These are phyloP conservation scores for Aegilops bicornis DNA, from an alignment of 176 grass and related monocot genomes.

Conservation along the genomic window DNA sequence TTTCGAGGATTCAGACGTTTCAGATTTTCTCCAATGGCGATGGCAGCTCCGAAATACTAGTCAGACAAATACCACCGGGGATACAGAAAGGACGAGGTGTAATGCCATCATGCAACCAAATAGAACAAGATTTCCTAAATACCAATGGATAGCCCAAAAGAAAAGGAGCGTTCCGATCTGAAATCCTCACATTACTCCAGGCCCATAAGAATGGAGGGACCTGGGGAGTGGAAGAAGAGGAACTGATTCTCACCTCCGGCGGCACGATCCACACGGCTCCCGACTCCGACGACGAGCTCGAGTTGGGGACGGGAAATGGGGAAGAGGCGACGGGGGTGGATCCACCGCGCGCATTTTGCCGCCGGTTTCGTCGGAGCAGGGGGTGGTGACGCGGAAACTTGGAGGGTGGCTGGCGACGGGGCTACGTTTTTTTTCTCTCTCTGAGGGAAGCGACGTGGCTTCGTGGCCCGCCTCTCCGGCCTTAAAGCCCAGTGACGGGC, in stretches of 20 bases:
- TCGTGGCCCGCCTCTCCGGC: neutral
- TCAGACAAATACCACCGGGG: too few species aligned
- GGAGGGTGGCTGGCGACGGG: neutral
- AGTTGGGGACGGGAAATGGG: neutral
- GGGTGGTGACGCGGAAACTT: neutral
- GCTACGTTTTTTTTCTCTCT: too few species aligned
- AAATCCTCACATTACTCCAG: neutral
- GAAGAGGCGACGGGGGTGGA: constrained; percentile 3
- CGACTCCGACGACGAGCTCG: neutral
- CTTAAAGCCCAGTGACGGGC: neutral
- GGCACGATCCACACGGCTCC: neutral
- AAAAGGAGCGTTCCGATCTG: neutral
- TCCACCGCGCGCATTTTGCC: constrained; percentile 3
- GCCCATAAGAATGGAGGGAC: neutral
- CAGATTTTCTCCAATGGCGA: neutral
- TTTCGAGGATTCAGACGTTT: neutral
- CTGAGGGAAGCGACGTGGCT: neutral
- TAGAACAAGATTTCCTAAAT: neutral
- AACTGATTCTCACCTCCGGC: constrained; percentile 1
- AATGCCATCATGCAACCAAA: neutral
- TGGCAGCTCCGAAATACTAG: neutral
- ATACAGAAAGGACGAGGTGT: neutral
- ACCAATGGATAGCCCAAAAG: neutral
- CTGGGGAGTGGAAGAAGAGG: neutral
- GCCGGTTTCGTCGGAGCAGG: constrained; percentile 28